phyloP scores from a whole-genome alignment of 169 alveolate genomes.

The Toxoplasma gondii region DNA sequence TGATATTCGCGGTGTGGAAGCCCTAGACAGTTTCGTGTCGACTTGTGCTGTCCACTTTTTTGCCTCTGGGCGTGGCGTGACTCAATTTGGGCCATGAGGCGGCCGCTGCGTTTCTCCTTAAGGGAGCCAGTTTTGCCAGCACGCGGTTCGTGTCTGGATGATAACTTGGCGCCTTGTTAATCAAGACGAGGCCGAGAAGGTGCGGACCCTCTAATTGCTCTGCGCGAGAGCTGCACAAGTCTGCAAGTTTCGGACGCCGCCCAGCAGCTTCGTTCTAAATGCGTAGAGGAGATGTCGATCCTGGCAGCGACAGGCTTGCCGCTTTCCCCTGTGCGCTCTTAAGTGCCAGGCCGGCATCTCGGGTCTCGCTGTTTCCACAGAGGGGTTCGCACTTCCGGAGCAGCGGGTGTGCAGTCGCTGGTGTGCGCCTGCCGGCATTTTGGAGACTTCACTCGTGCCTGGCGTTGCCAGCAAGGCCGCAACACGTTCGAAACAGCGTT shows the following conservation, averaged over 20 bases:
- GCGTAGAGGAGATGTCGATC: not conserved
- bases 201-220: not conserved
- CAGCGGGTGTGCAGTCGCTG: not conserved
- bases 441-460: not conserved
- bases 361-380: not conserved
- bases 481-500: too few relatives aligned
- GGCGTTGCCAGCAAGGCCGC: not conserved
- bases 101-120: not conserved
- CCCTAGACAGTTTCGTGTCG: not conserved
- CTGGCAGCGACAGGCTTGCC: not conserved
- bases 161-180: not conserved
- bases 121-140: not conserved
- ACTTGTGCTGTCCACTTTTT: not conserved
- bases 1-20: not conserved
- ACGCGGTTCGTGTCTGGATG: not conserved
- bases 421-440: not conserved
- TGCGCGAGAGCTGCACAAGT: not conserved
- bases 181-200: slow-evolving; percentile 2
- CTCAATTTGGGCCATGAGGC: not conserved
- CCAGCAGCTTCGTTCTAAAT: not conserved
- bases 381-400: not conserved
- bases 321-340: not conserved
- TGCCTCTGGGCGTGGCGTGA: not conserved
- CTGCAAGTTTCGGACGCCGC: not conserved
- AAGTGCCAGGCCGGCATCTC: not conserved